These are phyloP conservation scores for Dactylellina leptospora DNA, from an alignment of 2,329 filamentous ascomycete species.

Conservation along the genomic window DNA sequence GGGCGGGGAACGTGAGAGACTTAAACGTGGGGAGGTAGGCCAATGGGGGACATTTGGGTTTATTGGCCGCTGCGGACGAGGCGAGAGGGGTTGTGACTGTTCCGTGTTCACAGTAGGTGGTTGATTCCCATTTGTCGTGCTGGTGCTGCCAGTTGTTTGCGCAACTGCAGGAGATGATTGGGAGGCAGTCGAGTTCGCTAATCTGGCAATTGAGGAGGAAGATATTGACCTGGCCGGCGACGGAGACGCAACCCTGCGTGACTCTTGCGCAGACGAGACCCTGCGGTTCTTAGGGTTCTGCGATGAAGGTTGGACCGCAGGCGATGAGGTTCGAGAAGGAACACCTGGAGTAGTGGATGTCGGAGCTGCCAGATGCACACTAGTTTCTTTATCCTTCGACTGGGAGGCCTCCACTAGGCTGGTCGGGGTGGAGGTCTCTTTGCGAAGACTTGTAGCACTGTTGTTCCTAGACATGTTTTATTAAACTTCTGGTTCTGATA, in stretches of 20 bases:
- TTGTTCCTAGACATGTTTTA: slow-evolving; percentile 52
- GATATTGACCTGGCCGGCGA: slow-evolving; percentile 51
- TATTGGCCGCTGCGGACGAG: slow-evolving; percentile 49
- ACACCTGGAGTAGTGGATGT: slow-evolving; percentile 41
- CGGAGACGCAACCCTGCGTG: slow-evolving; percentile 39
- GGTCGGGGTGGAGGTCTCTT: slow-evolving; percentile 48
- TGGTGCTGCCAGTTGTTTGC: slow-evolving; percentile 30
- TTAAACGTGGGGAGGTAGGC: slow-evolving; percentile 56
- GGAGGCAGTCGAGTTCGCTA: slow-evolving; percentile 27
- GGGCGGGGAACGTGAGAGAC: slow-evolving; percentile 56
- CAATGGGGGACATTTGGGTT: slow-evolving; percentile 56
- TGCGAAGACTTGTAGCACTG: slow-evolving; percentile 39
- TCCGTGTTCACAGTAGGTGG: slow-evolving; percentile 18
- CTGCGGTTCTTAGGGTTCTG: slow-evolving; percentile 48
- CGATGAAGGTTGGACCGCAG: slow-evolving; percentile 34
- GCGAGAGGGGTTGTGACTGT: slow-evolving; percentile 46
- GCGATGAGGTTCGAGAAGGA: slow-evolving; percentile 51
- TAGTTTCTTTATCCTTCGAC: slow-evolving; percentile 27
- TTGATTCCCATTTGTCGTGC: slow-evolving; percentile 13
- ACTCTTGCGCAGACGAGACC: slow-evolving; percentile 41
- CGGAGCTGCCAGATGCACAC: slow-evolving; percentile 25
- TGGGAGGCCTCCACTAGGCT: slow-evolving; percentile 39
- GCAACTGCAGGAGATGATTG: slow-evolving; percentile 49
- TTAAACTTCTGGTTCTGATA: slow-evolving; percentile 32
- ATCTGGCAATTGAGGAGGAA: slow-evolving; percentile 45